Conservation (phyloP, 225 moss, liverwort and hornwort genomes). For the Antitrichia curtipendula region DNA sequence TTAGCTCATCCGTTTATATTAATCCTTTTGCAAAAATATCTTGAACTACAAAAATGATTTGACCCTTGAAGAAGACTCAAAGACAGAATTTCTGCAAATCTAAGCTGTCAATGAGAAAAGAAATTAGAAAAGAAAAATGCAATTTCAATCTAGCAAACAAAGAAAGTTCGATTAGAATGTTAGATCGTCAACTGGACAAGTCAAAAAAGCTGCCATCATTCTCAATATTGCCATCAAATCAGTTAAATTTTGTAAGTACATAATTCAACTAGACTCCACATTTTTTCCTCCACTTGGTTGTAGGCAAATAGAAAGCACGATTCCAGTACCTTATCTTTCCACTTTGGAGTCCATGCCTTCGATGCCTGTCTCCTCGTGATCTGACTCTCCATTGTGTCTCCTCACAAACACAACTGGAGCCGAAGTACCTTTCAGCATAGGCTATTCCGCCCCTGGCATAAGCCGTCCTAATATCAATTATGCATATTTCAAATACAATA, state of each 20-base stretch:
- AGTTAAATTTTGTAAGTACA: background rate
- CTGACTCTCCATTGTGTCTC: conserved; percentile 12
- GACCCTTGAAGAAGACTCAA: background rate
- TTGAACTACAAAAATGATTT: background rate
- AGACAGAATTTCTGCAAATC: background rate
- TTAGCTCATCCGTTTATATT: background rate
- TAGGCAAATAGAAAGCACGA: background rate
- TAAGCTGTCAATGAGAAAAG: background rate
- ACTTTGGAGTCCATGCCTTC: conserved; percentile 31
- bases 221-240: background rate
- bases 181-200: background rate
- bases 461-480: background rate
- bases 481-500: background rate
- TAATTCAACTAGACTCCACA: background rate
- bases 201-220: background rate
- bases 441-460: background rate
- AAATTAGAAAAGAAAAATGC: background rate
- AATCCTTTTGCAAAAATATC: background rate
- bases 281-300: background rate
- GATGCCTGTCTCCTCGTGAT: conserved; percentile 7
- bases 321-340: conserved; percentile 37
- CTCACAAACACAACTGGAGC: background rate
- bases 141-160: background rate
- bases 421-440: background rate
- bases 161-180: background rate